Conservation (phyloP, 106 monocot species). For the Allium cepa region DNA sequence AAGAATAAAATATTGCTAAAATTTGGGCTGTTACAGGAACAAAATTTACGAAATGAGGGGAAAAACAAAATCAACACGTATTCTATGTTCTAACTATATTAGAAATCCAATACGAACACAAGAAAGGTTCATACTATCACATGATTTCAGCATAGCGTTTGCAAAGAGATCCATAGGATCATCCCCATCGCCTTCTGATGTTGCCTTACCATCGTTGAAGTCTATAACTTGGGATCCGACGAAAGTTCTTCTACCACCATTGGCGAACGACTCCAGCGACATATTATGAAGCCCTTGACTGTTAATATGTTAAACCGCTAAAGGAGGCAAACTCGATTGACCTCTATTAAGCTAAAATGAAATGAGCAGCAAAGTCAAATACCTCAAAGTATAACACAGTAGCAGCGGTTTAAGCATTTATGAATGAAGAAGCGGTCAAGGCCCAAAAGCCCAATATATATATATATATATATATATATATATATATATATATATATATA, state of each 20-base stretch:
- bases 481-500: no score
- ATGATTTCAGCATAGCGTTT: not conserved
- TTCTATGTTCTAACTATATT: not conserved
- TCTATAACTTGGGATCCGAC: conserved; percentile 2
- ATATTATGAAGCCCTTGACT: not conserved
- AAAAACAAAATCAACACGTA: not conserved
- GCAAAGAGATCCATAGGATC: conserved; percentile 10
- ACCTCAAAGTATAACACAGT: no score
- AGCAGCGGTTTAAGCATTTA: no score
- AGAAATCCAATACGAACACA: not conserved
- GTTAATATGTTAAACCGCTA: no score
- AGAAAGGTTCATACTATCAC: not conserved
- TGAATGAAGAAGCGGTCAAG: no score
- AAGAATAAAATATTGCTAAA: no score
- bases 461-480: no score
- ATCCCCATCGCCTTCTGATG: not conserved
- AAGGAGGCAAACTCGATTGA: no score
- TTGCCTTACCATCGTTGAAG: not conserved
- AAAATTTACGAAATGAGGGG: not conserved
- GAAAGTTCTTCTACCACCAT: conserved; percentile 4
- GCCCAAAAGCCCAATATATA: no score
- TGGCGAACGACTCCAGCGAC: conserved; percentile 2
- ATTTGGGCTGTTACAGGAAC: no score
- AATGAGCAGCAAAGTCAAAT: no score
- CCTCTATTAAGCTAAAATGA: no score